Base-by-base conservation (phyloP, 805 yeast genomes). In the Barnettozyma sucrosica region DNA sequence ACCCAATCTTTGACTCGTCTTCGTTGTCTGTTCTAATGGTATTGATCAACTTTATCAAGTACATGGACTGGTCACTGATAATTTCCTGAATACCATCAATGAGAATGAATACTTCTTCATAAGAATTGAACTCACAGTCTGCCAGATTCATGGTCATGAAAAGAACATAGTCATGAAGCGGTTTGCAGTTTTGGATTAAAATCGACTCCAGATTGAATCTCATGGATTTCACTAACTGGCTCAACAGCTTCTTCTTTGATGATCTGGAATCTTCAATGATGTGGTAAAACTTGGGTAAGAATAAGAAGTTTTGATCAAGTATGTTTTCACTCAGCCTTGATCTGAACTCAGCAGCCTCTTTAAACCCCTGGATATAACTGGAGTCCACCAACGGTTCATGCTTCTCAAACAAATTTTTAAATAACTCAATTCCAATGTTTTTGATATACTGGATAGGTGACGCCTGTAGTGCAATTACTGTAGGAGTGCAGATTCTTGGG, bases 351-450 rank as follows among this genome's bases (percentile, higher is more conserved):
- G 75, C 72, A 0, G 89, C 86, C 21, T 70, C 50, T 45, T 65
- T 75, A 7, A 87, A 57, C 0, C 92, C 93, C 48, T 81, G 85
- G 2, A 72, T 62, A 53, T 86, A 80, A 44, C 80, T 73, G 7
- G 81, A 65, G 42, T 84, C 90, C 20, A 86, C 76, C 58, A 89
- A 70, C 2, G 88, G 76, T 59, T 85, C 92, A 57, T 85, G 80
- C 50, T 81, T 83, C 19, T 76, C 82, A 54, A 75, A 79, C 3
- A 88, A 56, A 8, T 73, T 77, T 19, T 60, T 58, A 54, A 85
- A 85, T 47, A 85, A 65, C 1, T 69, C 71, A 1, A 68, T 48
- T 0, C 89, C 88, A 10, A 74, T 64, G 3, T 60, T 61, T 28
- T 74, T 68, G 16, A 85, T 70, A 10, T 63, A 58, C 4, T 58